phyloP scores from a whole-genome alignment of 441 rosid genomes.

The Gossypium lobatum region DNA sequence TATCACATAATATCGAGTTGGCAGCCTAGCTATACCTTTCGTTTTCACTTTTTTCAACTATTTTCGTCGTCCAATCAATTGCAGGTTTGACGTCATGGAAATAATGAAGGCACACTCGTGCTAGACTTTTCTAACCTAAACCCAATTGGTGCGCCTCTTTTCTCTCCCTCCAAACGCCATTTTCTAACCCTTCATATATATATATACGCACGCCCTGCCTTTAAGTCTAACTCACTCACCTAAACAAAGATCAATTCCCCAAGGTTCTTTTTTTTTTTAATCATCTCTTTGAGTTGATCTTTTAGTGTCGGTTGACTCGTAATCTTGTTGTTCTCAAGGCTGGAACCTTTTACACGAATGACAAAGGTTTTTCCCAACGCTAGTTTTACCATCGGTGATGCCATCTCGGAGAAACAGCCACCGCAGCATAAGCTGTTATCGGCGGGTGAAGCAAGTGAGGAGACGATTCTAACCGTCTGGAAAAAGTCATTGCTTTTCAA shows the following conservation, averaged over 20 bases:
- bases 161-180: background rate
- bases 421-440: background rate
- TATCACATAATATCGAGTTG: too few species aligned
- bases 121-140: background rate
- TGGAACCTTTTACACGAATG: slow-evolving; percentile 29
- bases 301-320: background rate
- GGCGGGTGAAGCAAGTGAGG: slow-evolving; percentile 17
- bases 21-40: background rate
- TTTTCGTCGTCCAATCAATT: background rate
- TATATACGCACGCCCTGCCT: background rate
- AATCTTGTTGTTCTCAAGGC: background rate
- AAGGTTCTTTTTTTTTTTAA: background rate
- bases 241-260: background rate
- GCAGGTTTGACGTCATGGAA: background rate
- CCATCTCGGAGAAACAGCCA: background rate
- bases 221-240: background rate
- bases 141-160: background rate
- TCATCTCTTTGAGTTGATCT: background rate
- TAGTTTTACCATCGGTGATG: background rate
- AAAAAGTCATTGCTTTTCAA: slow-evolving; percentile 84
- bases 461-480: slow-evolving; percentile 71
- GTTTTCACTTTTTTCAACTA: background rate
- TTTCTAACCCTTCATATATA: too few species aligned
- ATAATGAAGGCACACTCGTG: background rate
- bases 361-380: slow-evolving; percentile 60